phyloP scores from a whole-genome alignment of 352 stramenopile species.

The Phytophthora nicotianae region DNA sequence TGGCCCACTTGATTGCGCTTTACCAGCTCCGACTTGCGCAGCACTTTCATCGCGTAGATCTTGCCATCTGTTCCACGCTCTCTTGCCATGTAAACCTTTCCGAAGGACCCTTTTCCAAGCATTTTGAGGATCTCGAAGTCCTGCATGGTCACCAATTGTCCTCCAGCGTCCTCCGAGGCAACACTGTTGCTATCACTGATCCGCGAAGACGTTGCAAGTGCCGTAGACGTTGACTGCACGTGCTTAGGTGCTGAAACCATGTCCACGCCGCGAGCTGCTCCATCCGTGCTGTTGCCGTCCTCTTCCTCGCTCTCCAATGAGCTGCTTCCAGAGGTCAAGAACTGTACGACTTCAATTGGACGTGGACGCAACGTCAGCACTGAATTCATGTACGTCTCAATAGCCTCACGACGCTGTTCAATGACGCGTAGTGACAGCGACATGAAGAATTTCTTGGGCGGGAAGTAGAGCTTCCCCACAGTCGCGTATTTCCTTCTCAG shows the following conservation, averaged over 20 bases:
- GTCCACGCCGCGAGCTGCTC: constrained; percentile 32
- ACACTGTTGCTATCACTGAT: constrained; percentile 32
- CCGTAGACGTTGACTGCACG: constrained; percentile 36
- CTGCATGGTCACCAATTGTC: constrained; percentile 61
- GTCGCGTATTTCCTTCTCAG: constrained; percentile 80
- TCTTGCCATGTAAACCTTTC: constrained; percentile 97
- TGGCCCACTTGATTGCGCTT: constrained; percentile 89
- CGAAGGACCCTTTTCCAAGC: constrained; percentile 97
- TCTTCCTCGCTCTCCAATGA: constrained; percentile 65
- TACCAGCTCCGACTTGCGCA: constrained; percentile 88
- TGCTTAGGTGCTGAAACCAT: constrained; percentile 32
- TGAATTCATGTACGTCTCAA: constrained; percentile 86
- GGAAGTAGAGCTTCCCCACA: constrained; percentile 84
- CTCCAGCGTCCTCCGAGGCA: constrained; percentile 25
- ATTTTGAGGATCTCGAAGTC: constrained; percentile 98
- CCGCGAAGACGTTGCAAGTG: constrained; percentile 25
- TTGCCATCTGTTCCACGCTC: constrained; percentile 75
- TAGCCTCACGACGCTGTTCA: constrained; percentile 79
- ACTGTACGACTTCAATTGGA: constrained; percentile 70
- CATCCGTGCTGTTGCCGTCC: constrained; percentile 53
- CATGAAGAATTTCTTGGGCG: constrained; percentile 88
- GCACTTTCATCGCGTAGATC: constrained; percentile 90
- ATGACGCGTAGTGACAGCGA: constrained; percentile 88
- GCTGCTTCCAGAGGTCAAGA: constrained; percentile 54
- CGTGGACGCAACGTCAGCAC: constrained; percentile 73